phyloP scores from a whole-genome alignment of 1,139 yeast genomes.

The Magnusiomyces magnusii region DNA sequence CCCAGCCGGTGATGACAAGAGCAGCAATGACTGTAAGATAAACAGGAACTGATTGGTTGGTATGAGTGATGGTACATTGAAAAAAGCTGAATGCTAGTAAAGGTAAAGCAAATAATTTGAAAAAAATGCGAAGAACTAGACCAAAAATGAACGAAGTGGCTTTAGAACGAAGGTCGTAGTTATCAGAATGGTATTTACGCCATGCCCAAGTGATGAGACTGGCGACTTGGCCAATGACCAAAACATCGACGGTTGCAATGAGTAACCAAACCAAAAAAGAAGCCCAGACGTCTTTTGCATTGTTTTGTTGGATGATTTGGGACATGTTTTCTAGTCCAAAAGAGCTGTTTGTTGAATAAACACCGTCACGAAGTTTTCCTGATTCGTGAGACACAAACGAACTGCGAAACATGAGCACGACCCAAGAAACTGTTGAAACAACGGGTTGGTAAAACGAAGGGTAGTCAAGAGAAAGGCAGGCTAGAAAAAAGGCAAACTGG shows the following conservation, averaged over 20 bases:
- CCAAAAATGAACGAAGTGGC: slow-evolving; percentile 25
- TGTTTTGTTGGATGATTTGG: slow-evolving; percentile 24
- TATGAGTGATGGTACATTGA: slow-evolving; percentile 27
- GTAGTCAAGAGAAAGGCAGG: slow-evolving; percentile 48
- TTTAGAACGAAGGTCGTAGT: slow-evolving; percentile 18
- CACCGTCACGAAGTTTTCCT: slow-evolving; percentile 21
- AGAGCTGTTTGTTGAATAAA: slow-evolving; percentile 21
- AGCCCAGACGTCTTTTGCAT: slow-evolving; percentile 31
- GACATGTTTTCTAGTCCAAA: slow-evolving; percentile 29
- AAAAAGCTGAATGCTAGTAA: slow-evolving; percentile 29
- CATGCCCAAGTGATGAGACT: slow-evolving; percentile 18
- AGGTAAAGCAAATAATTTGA: slow-evolving; percentile 29
- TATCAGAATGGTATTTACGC: slow-evolving; percentile 15
- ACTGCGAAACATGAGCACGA: slow-evolving; percentile 29
- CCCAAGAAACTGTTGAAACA: slow-evolving; percentile 38
- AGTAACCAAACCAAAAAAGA: slow-evolving; percentile 32
- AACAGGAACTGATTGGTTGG: slow-evolving; percentile 10
- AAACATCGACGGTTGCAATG: slow-evolving; percentile 20
- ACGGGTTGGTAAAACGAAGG: slow-evolving; percentile 63
- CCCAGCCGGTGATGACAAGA: slow-evolving; percentile 26
- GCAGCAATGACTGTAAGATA: slow-evolving; percentile 28
- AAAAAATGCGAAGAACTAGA: slow-evolving; percentile 24
- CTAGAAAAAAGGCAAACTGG: slow-evolving; percentile 53
- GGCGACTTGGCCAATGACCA: slow-evolving; percentile 14
- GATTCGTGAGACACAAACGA: slow-evolving; percentile 22